Evolutionary conservation across 2,329 filamentous ascomycete species (phyloP).

Genomic region (Nigrospora oryzae): DNA sequence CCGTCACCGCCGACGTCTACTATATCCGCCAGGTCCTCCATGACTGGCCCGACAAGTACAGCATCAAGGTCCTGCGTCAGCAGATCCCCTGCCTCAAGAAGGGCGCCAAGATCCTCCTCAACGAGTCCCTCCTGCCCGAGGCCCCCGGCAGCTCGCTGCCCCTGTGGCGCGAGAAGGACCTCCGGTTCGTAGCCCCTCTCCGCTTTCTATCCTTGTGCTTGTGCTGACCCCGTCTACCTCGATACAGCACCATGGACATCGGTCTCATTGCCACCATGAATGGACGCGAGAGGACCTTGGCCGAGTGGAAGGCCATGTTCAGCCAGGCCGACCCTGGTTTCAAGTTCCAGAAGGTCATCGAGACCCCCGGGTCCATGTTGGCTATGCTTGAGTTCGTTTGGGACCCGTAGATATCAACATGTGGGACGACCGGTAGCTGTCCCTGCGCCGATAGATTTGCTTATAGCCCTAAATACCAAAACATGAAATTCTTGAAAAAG

Average conservation of each 20-base stretch:
- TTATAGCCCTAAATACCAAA: too few relatives aligned
- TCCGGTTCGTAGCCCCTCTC: conserved; percentile 2
- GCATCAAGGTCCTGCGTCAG: conserved; percentile 19
- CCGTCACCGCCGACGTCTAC: conserved; percentile 25
- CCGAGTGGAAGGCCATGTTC: conserved; percentile 26
- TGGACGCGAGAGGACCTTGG: conserved; percentile 23
- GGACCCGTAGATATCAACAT: not conserved
- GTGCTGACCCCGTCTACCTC: not conserved
- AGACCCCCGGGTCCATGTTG: not conserved
- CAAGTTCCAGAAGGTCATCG: not conserved
- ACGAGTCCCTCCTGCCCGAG: conserved; percentile 7
- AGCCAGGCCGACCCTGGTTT: conserved; percentile 24
- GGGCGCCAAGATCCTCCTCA: conserved; percentile 16
- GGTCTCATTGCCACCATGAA: conserved; percentile 30
- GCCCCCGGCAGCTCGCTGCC: not conserved
- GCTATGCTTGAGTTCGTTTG: not conserved
- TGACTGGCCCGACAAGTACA: conserved; percentile 32
- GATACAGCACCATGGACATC: conserved; percentile 23
- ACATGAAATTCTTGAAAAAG: too few relatives aligned
- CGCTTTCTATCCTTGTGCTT: not conserved
- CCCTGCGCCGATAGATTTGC: too few relatives aligned
- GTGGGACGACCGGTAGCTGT: too few relatives aligned
- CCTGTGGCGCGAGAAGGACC: conserved; percentile 7
- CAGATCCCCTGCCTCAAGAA: conserved; percentile 28
- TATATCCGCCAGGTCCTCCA: conserved; percentile 35